Evolutionary conservation across 2,329 filamentous ascomycete genomes (phyloP).

Genomic region (Aspergillus caelatus): DNA sequence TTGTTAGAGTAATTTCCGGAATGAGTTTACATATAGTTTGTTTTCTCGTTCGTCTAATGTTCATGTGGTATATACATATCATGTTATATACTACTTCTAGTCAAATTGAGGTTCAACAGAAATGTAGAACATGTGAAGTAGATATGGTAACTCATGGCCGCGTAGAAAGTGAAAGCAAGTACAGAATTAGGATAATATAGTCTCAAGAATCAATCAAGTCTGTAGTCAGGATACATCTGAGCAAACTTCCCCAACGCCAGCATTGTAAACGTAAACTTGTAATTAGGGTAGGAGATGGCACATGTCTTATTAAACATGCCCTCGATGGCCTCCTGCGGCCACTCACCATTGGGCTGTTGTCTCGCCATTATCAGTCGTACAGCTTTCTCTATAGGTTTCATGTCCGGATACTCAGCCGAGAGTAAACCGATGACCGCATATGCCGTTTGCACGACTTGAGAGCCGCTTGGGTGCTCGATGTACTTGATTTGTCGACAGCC

Average conservation of each 20-base stretch:
- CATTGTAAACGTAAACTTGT: constrained; percentile 4
- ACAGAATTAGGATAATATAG: neutral
- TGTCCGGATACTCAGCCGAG: constrained; percentile 7
- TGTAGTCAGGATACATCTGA: neutral
- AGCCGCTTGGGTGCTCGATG: constrained; percentile 3
- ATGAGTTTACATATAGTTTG: neutral
- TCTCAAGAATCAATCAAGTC: neutral
- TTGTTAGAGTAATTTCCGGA: neutral
- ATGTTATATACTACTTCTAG: neutral
- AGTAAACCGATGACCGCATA: constrained; percentile 8
- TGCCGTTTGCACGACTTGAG: constrained; percentile 11
- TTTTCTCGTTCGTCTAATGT: neutral
- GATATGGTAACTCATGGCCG: too few species aligned
- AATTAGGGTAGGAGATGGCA: constrained; percentile 4
- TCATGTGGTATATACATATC: neutral
- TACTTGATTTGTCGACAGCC: constrained; percentile 2
- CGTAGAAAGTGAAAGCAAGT: too few species aligned
- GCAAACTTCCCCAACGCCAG: constrained; percentile 3
- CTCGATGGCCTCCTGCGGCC: constrained; percentile 11
- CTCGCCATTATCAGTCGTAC: constrained; percentile 9
- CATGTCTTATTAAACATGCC: constrained; percentile 14
- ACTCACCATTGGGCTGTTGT: constrained; percentile 10
- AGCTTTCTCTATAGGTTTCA: constrained; percentile 4
- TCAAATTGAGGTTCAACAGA: too few species aligned
- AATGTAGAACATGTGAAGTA: too few species aligned